These are phyloP conservation scores for Plasmodium ovale DNA, from an alignment of 169 alveolate species.

Conservation along the genomic window DNA sequence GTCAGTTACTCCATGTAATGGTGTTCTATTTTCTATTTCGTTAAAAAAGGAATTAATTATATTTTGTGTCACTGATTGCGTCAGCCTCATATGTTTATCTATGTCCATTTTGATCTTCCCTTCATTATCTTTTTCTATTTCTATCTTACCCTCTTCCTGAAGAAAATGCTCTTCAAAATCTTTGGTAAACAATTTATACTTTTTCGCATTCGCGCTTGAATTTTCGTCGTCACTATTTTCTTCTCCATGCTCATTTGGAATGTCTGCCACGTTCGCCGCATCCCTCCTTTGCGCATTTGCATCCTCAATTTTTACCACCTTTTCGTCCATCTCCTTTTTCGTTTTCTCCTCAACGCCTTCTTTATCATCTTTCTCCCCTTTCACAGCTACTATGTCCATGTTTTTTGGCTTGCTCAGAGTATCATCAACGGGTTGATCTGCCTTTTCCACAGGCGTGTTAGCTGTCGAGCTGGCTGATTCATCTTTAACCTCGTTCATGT, in stretches of 20 bases:
- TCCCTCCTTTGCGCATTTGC: neutral
- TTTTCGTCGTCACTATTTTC: conserved; percentile 17
- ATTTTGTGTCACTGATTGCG: conserved; percentile 32
- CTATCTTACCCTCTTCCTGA: conserved; percentile 54
- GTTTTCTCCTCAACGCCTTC: neutral
- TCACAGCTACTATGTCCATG: neutral
- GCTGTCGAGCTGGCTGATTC: too few relatives aligned
- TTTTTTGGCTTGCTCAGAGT: neutral
- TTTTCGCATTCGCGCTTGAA: conserved; percentile 20
- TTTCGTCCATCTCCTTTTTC: neutral
- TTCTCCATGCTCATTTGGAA: neutral
- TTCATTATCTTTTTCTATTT: conserved; percentile 30
- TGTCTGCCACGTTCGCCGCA: neutral
- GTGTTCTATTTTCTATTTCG: conserved; percentile 51
- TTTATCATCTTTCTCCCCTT: neutral
- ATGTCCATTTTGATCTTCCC: conserved; percentile 6
- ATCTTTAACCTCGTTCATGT: neutral
- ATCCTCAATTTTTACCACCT: neutral
- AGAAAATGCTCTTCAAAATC: conserved; percentile 73
- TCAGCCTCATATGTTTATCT: conserved; percentile 4
- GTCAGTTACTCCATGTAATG: neutral
- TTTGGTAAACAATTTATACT: conserved; percentile 74
- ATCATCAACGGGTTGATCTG: neutral
- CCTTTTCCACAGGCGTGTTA: neutral
- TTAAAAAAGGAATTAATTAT: conserved; percentile 31